Evolutionary conservation across 805 yeast genomes (phyloP), one percentile per base, ranked within the genome.

Genomic region (Candida golubevii): DNA sequence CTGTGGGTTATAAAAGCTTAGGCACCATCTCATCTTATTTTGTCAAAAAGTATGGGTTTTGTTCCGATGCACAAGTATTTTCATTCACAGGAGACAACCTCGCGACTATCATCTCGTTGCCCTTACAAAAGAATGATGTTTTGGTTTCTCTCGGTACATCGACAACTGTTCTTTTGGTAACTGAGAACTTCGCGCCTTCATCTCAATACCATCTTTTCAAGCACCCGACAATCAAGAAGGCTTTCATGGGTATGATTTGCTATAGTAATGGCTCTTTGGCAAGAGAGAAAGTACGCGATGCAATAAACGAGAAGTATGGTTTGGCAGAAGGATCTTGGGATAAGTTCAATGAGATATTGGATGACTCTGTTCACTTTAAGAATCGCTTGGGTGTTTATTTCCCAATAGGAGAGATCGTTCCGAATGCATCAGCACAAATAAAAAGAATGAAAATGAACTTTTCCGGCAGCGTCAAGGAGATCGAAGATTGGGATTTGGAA

Each of bases 161-260:
- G n/a, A 89, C 97, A 2, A 89, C 97, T 0, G 87, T 88, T 3
- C 71, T 90, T 31, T 66, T 89, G 38, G 82, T 89, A 35, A 89
- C 97, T 6, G 83, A 87, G 47, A 75, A 79, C 45, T 89, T 82
- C 59, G 73, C 72, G 14, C 89, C 97, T 1, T 83, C 90, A 1
- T 79, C 88, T 6, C 85, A 83, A 54, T 89, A 88, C 60, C 97
- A 89, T 59, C 63, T 88, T 51, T 89, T 89, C 67, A 79, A 79
- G 50, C 97, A 90, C 60, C 97, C 97, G 8, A 84, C 95, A 0
- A 77, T 85, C 49, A 77, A 78, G 0, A 74, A 73, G 32, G 80
- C 83, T 32, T 89, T 80, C 61, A 90, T 89, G 97, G 96, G 95
- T 18, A 89, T 89, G 97, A 79, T 90, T 43, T 89, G 97, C 61